Evolutionary conservation across 1,284 basidiomycete genomes (phyloP), one percentile per base, ranked within the genome.

Genomic region (Rhodotorula sp.): DNA sequence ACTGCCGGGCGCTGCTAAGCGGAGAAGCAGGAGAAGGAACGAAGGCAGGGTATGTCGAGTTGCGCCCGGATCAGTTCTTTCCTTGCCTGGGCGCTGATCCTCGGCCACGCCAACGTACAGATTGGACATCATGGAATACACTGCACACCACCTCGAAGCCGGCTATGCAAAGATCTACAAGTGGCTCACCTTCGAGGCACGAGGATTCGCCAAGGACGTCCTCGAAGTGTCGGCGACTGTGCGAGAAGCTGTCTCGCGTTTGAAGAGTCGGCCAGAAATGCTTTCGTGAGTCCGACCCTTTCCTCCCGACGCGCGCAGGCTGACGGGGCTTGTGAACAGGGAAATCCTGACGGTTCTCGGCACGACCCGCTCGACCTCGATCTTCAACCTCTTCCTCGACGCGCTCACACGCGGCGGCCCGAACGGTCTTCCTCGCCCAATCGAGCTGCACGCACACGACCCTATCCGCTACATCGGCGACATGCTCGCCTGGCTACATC

Each of bases 401-500:
- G 62, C 94, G 0, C 84, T 98, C 24, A 97, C 93, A 0, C 86
- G 91, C 16, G 94, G 95, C 20, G 92, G 92, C 0, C 91, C 91
- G 0, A 88, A 88, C 47, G 91, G 92, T 34, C 83, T 93, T 2
- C 92, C 94, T 0, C 87, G 94, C 4, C 94, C 95, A 0, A 98
- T 99, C 73, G 95, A 99, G 80, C 84, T 98, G 5, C 94, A 98
- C 78, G 95, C 95, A 0, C 95, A 99, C 77, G 95, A 99, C 79
- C 94, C 95, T 0, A 85, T 93, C 71, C 88, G 95, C 34, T 99
- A 99, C 79, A 88, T 96, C 22, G 94, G 95, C 26, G 95, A 98
- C 80, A 98, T 99, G 92, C 87, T 99, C 7, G 95, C 94, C 0
- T 99, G 95, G 96, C 88, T 98, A 2, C 95, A 99, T 81, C 96